phyloP scores from a whole-genome alignment of 2,329 filamentous ascomycete genomes.

The Diplodia intermedia region DNA sequence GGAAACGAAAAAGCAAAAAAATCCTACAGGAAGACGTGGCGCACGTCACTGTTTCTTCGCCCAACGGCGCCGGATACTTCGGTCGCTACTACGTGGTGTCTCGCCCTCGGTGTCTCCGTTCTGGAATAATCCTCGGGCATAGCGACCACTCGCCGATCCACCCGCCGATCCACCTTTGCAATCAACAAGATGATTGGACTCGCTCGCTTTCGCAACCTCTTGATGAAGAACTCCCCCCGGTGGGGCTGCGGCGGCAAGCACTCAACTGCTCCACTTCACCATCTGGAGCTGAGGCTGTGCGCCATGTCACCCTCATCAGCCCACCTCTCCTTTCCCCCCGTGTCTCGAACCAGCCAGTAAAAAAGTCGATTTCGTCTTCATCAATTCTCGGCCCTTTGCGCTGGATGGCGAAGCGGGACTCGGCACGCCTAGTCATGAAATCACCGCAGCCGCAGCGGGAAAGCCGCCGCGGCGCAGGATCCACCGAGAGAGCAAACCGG shows the following conservation, averaged over 20 bases:
- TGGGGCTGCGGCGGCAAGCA: not conserved
- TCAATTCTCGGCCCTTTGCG: constrained; percentile 5
- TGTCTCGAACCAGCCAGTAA: no score
- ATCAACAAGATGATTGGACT: not conserved
- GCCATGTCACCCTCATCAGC: not conserved
- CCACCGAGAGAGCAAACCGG: not conserved
- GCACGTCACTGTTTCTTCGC: no score
- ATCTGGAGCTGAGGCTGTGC: not conserved
- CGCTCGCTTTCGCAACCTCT: constrained; percentile 1
- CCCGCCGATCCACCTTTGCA: not conserved
- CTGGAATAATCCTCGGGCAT: constrained; percentile 8
- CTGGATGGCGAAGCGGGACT: not conserved
- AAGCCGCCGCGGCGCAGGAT: not conserved
- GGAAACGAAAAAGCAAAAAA: not conserved
- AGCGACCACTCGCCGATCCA: not conserved
- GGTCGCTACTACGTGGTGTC: not conserved
- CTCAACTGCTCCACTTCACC: not conserved
- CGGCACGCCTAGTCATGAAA: not conserved
- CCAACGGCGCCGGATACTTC: not conserved
- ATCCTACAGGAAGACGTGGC: constrained; percentile 19
- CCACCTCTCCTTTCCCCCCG: not conserved
- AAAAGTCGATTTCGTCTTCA: not conserved
- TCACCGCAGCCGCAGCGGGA: not conserved
- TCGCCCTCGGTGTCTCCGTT: not conserved
- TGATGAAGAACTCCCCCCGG: not conserved